phyloP scores from a whole-genome alignment of 2,329 filamentous ascomycete species.

The Thermoascus crustaceus region DNA sequence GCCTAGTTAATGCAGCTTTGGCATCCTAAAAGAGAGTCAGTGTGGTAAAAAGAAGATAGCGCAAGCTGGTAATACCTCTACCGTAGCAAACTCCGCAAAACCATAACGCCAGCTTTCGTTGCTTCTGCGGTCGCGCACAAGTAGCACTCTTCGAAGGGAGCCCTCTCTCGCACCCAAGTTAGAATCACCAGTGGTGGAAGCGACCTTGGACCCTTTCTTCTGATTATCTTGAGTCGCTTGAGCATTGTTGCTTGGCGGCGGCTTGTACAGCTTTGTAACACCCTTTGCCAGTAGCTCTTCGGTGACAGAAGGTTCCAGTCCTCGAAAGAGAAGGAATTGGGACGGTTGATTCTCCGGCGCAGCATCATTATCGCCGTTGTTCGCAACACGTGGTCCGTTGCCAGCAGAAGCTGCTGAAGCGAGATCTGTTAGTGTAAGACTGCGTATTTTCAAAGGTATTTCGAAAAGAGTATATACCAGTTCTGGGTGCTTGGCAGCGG shows the following conservation, averaged over 20 bases:
- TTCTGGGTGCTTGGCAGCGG: conserved; percentile 48
- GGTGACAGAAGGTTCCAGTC: conserved; percentile 60
- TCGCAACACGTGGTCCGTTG: conserved; percentile 37
- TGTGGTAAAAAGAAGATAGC: neutral
- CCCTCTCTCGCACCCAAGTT: conserved; percentile 64
- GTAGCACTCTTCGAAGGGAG: conserved; percentile 66
- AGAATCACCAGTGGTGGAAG: conserved; percentile 49
- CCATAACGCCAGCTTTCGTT: conserved; percentile 73
- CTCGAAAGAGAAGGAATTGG: conserved; percentile 68
- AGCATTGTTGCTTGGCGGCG: conserved; percentile 27
- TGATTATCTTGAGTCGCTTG: conserved; percentile 31
- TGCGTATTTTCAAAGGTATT: too few species aligned
- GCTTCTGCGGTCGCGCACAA: conserved; percentile 64
- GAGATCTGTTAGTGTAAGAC: too few species aligned
- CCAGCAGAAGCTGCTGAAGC: conserved; percentile 27
- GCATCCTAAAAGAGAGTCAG: conserved; percentile 48
- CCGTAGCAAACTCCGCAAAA: conserved; percentile 72
- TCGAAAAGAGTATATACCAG: conserved; percentile 41
- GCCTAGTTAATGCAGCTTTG: conserved; percentile 63
- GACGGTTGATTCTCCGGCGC: conserved; percentile 54
- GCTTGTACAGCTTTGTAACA: conserved; percentile 64
- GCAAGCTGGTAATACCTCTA: conserved; percentile 41
- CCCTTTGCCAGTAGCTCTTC: conserved; percentile 67
- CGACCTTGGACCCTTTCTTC: conserved; percentile 42
- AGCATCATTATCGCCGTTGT: conserved; percentile 48